Conservation (phyloP, 2,329 filamentous ascomycete species). For the Aureobasidium leucospermi region DNA sequence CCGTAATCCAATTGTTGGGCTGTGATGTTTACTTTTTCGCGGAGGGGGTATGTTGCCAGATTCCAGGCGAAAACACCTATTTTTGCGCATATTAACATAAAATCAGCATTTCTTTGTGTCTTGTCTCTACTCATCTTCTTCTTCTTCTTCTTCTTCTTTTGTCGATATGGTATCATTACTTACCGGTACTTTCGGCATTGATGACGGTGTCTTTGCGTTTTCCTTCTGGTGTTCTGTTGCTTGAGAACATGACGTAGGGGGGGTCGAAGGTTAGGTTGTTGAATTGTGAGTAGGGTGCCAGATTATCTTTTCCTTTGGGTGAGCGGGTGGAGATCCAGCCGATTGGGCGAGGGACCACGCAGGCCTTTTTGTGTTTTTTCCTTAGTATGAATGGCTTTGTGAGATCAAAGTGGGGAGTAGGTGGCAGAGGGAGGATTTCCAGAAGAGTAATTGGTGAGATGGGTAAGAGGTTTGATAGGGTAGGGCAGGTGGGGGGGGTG, state of each 20-base stretch:
- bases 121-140: too few relatives aligned
- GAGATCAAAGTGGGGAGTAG: not conserved
- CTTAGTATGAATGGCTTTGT: not conserved
- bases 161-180: not conserved
- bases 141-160: too few relatives aligned
- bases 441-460: too few relatives aligned
- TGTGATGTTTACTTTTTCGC: constrained; percentile 49
- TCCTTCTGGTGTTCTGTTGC: constrained; percentile 45
- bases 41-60: constrained; percentile 50
- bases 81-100: not conserved
- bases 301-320: constrained; percentile 42
- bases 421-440: not conserved
- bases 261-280: constrained; percentile 58
- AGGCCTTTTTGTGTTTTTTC: constrained; percentile 33
- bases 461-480: too few relatives aligned
- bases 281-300: constrained; percentile 56
- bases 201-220: constrained; percentile 50
- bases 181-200: constrained; percentile 49
- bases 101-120: not conserved
- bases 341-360: constrained; percentile 54
- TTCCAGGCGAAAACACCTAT: constrained; percentile 49
- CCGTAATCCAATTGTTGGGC: constrained; percentile 43
- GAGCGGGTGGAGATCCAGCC: constrained; percentile 56
- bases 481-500: too few relatives aligned
- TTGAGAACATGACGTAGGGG: constrained; percentile 55